Base-by-base conservation (phyloP, 78 protist species). In the Pelomyxa schiedti region DNA sequence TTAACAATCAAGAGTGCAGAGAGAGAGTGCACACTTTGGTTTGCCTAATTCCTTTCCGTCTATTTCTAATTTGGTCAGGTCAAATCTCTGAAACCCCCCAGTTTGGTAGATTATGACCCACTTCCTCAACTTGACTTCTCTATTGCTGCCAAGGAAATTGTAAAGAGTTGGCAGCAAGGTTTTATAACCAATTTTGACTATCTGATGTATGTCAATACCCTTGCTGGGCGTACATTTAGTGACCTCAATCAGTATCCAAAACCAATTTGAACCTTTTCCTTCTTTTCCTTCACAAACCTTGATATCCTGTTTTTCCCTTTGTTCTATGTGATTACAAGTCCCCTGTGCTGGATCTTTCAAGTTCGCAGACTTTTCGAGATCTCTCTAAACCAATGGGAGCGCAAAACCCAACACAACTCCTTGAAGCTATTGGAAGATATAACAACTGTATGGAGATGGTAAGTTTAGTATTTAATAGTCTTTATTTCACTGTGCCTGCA, bases 211-310 rank as follows among this genome's bases (percentile, higher is more conserved):
- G 74, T 95, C 69, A 95, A 95, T 84, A 87, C 87, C 32, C 66
- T 92, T 4, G 92, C 98, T 0, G 98, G 98, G 26, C 87, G 98
- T 35, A 78, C 97, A 22, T 88, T 76, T 83, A 88, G 86, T 69
- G 98, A 95, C 75, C 90, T 93, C 22, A 87, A 79, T 8, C 97
- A 95, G 79, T 95, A 95, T 67, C n/a, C n/a, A n/a, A n/a, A n/a
- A n/a, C n/a, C n/a, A n/a, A n/a, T n/a, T n/a, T n/a, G n/a, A n/a
- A n/a, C n/a, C n/a, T n/a, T n/a, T n/a, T n/a, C n/a, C n/a, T n/a
- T n/a, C n/a, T n/a, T n/a, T n/a, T n/a, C n/a, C n/a, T n/a, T n/a
- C n/a, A n/a, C n/a, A n/a, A n/a, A n/a, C n/a, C n/a, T n/a, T n/a
- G n/a, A n/a, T n/a, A n/a, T n/a, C 98, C 98, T 0, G 87, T 93